Evolutionary conservation across 2,329 filamentous ascomycete species (phyloP), one percentile per base, ranked within the genome.

Genomic region (Tympanopsis confertula): DNA sequence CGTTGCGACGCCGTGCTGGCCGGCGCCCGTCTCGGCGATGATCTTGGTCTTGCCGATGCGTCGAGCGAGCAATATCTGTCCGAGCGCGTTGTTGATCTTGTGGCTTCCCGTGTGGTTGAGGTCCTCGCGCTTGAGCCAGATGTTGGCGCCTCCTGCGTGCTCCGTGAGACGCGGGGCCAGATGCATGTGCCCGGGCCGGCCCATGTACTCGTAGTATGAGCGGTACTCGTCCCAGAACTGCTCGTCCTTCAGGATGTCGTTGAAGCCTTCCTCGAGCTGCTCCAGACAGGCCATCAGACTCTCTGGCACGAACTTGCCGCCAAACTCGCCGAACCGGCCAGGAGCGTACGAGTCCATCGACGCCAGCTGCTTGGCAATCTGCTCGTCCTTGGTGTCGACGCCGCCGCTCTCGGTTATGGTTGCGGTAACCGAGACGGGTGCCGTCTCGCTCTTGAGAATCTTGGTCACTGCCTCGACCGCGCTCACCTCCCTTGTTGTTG

Each of bases 51-150:
- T 98, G 37, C 91, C 91, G 36, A 98, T 64, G 44, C 86, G 72
- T 49, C 74, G 74, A 2, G 91, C 91, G 28, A 98, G 66, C 13
- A 98, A 73, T 36, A 95, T 78, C 60, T 98, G 91, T 2, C 91
- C 91, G 5, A 98, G 68, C 1, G 91, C 91, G 52, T 98, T 98
- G 69, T 98, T 98, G 69, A 98, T 96, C 74, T 98, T 98, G 71
- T 98, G 91, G 44, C 85, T 93, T 47, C 91, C 91, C 5, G 91
- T 96, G 58, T 98, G 91, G 63, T 96, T 96, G 40, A 96, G 68
- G 57, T 98, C 91, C 63, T 98, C 91, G 50, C 91, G 78, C 74
- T 98, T 98, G 48, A 98, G 66, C 82, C 89, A 98, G 65, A 98
- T 94, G 54, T 87, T 94, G 36, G 91, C 89, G 42, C 91, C 91